Percentiles rank a stretch among this genome's conserved stretches.
Conservation (phyloP, 2,329 filamentous ascomycete species). For the Xylariaceae sp. region DNA sequence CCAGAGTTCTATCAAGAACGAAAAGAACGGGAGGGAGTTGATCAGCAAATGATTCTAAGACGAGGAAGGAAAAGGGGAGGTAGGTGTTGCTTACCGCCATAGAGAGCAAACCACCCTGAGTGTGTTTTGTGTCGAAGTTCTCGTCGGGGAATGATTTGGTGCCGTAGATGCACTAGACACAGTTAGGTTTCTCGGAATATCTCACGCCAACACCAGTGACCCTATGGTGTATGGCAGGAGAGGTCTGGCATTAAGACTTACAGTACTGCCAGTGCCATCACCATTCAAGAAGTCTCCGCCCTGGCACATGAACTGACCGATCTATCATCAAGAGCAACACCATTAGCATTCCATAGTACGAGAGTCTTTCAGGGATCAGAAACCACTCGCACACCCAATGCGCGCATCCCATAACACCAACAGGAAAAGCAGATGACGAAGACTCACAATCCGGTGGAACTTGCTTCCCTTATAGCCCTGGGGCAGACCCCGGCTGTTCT, state of each 20-base stretch:
- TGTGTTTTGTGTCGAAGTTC: constrained; percentile 78
- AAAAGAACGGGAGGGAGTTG: neutral
- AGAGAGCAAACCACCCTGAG: constrained; percentile 71
- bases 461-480: constrained; percentile 93
- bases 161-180: constrained; percentile 67
- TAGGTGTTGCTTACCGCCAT: constrained; percentile 69
- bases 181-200: constrained; percentile 1
- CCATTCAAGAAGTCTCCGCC: constrained; percentile 93
- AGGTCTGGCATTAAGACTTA: constrained; percentile 14
- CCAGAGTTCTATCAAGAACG: constrained; percentile 68
- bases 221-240: neutral
- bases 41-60: neutral
- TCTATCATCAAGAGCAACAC: constrained; percentile 46
- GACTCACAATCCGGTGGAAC: constrained; percentile 83
- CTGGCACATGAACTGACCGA: constrained; percentile 96
- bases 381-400: neutral
- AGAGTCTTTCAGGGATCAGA: neutral
- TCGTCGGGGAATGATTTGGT: constrained; percentile 82
- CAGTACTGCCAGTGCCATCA: constrained; percentile 78
- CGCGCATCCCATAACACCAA: neutral
- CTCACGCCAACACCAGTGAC: neutral
- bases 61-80: neutral
- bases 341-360: constrained; percentile 5
- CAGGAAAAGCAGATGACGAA: neutral
- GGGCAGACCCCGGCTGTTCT: constrained; percentile 67